Conservation (phyloP, 73 alveolate species). For the Symbiodinium pilosum region DNA sequence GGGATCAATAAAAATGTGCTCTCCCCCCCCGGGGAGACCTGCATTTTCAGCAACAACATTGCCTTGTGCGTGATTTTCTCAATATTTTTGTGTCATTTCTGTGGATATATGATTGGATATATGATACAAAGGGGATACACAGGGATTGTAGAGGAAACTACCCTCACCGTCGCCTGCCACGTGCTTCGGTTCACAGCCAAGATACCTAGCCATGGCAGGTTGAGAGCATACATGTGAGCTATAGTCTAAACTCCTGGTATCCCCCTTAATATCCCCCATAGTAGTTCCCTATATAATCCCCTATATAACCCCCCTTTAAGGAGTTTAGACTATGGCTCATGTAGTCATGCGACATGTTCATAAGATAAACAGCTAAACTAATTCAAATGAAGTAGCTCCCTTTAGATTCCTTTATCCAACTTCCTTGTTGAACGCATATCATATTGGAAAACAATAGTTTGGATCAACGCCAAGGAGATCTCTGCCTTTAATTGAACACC, state of each 20-base stretch:
- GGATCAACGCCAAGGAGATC: background rate
- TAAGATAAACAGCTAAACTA: background rate
- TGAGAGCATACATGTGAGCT: background rate
- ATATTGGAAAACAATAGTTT: background rate
- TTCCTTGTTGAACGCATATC: background rate
- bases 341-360: background rate
- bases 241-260: no score
- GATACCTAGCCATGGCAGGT: background rate
- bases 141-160: background rate
- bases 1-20: background rate
- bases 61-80: background rate
- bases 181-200: background rate
- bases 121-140: no score
- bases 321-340: no score
- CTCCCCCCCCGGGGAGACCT: background rate
- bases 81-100: background rate
- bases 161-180: background rate
- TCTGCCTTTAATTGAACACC: background rate
- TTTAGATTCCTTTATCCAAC: no score
- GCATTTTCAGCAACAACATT: background rate
- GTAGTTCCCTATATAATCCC: no score
- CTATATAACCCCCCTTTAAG: no score
- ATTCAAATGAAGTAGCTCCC: no score
- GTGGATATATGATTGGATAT: background rate
- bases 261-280: no score